Percentiles rank a stretch among this genome's conserved stretches.
These are phyloP conservation scores for Naganishia sp. DNA, from an alignment of 1,284 basidiomycete species.

Conservation along the genomic window DNA sequence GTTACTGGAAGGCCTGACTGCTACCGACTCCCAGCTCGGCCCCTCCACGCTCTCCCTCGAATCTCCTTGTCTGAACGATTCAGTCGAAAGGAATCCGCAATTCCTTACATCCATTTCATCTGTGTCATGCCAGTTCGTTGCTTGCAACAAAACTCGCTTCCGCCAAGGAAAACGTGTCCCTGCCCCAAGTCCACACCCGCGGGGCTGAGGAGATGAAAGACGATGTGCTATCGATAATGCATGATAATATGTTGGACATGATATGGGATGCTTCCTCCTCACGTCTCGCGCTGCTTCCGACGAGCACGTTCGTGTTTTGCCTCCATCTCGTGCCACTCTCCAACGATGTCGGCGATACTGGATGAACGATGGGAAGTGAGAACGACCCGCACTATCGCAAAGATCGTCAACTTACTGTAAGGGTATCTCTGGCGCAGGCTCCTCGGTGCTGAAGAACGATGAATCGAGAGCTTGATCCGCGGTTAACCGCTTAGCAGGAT, in stretches of 20 bases:
- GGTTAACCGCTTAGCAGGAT: constrained; percentile 74
- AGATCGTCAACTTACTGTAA: constrained; percentile 64
- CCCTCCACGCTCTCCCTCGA: too few relatives aligned
- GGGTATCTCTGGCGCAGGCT: constrained; percentile 72
- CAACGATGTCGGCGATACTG: constrained; percentile 40
- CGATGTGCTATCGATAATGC: not conserved
- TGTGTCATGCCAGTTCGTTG: too few relatives aligned
- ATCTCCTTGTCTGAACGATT: too few relatives aligned
- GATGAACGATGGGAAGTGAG: not conserved
- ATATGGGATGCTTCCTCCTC: not conserved
- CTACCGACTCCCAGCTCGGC: too few relatives aligned
- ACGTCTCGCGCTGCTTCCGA: constrained; percentile 37
- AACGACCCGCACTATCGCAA: not conserved
- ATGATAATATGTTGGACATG: not conserved
- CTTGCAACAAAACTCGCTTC: too few relatives aligned
- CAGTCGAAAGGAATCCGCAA: too few relatives aligned
- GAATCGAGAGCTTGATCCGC: constrained; percentile 77
- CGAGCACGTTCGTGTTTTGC: constrained; percentile 46
- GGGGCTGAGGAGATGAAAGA: too few relatives aligned
- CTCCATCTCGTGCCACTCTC: constrained; percentile 54
- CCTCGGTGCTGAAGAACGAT: constrained; percentile 79
- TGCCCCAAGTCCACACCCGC: too few relatives aligned
- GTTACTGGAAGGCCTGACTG: too few relatives aligned
- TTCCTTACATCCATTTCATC: too few relatives aligned
- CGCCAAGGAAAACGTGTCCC: too few relatives aligned